Conservation (phyloP, 2,329 filamentous ascomycete genomes). For the Fusarium illudens region DNA sequence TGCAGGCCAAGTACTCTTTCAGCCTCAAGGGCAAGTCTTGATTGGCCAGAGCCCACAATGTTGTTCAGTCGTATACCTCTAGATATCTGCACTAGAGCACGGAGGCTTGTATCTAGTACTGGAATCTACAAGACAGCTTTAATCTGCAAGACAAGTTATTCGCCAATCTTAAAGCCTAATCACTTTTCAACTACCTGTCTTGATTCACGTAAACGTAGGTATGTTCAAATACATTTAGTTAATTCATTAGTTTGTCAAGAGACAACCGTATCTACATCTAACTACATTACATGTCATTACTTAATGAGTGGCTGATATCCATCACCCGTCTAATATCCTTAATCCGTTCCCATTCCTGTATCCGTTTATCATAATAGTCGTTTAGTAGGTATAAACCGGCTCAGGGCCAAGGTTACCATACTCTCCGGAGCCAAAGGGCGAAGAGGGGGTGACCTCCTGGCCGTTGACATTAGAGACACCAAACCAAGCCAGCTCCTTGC, state of each 20-base stretch:
- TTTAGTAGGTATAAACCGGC: slow-evolving; percentile 30
- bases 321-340: background rate
- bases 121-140: background rate
- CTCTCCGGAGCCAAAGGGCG: slow-evolving; percentile 26
- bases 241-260: background rate
- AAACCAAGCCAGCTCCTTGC: slow-evolving; percentile 34
- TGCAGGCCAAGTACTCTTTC: slow-evolving; percentile 69
- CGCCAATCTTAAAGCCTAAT: too few species aligned
- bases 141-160: background rate
- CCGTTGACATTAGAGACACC: slow-evolving; percentile 28
- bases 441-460: slow-evolving; percentile 19
- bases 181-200: too few species aligned
- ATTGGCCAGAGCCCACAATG: background rate
- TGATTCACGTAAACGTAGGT: background rate
- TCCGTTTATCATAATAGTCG: background rate
- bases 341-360: background rate
- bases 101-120: background rate
- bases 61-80: background rate
- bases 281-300: background rate
- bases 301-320: background rate
- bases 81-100: background rate
- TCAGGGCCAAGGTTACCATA: slow-evolving; percentile 24
- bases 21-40: slow-evolving; percentile 53
- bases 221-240: background rate
- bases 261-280: background rate